Evolutionary conservation across 2,329 filamentous ascomycete species (phyloP), one percentile per base, ranked within the genome.

Genomic region (Xylariaceae sp.): DNA sequence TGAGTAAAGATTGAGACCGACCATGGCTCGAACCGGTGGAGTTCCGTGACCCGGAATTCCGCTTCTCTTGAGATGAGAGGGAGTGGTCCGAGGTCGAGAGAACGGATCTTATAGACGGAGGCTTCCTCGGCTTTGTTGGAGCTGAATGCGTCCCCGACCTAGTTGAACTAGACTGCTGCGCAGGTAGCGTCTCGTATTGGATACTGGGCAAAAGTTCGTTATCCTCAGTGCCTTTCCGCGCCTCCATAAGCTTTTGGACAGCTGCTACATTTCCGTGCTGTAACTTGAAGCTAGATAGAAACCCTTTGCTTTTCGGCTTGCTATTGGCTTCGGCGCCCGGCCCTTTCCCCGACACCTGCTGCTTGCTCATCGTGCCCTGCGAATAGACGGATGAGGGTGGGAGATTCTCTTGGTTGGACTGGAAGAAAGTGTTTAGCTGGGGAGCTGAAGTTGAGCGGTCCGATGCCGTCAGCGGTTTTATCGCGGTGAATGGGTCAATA

Each of bases 1-100:
- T 61, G 20, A 70, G 62, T 36, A 70, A 49, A 21, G 68, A 70
- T 50, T 68, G 66, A 24, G 66, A 70, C 39, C 68, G 66, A 2
- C 58, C 64, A 39, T 68, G 67, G 9, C 57, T 59, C 3, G 66
- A 64, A 21, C 58, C 42, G 13, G 61, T 58, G 13, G 64, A 62
- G 47, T 60, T 54, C 1, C 61, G 65, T 45, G 52, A 46, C 18
- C 50, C 51, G 2, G 55, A 60, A 18, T 54, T 57, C 9, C 62
- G 46, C 44, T 64, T 65, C 11, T 70, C 67, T 21, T 64, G 55
- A 8, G 68, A 70, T 9, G 67, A 68, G 29, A 61, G 61, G 13
- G 67, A 67, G 10, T 60, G 62, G n/a, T 60, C 65, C 4, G 67
- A 67, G 33, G 58, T 63, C 13, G 67, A 67, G 6, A 64, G 37